These are phyloP conservation scores for Anthostomella pinea DNA, from an alignment of 2,329 filamentous ascomycete species.

Conservation along the genomic window DNA sequence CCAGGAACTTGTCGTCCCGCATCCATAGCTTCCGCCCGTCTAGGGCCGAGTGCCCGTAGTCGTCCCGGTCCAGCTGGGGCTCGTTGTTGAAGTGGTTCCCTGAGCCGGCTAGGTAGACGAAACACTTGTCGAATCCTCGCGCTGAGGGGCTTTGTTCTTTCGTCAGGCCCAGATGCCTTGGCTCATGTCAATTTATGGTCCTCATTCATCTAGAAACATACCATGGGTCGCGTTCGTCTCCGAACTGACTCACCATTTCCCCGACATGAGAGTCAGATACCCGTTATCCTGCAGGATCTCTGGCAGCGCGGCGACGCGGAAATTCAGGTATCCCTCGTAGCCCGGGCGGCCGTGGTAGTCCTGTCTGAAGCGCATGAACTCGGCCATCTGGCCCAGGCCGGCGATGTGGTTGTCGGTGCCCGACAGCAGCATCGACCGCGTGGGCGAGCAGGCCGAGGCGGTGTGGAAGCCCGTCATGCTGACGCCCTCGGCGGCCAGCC, in stretches of 20 bases:
- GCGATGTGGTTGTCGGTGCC: conserved; percentile 57
- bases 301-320: conserved; percentile 1
- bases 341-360: conserved; percentile 22
- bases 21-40: conserved; percentile 1
- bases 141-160: conserved; percentile 34
- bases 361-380: conserved; percentile 36
- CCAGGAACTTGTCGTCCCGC: conserved; percentile 2
- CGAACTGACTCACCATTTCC: conserved; percentile 12
- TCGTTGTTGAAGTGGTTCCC: conserved; percentile 55
- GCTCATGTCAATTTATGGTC: background rate
- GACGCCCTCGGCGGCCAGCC: conserved; percentile 44
- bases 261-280: conserved; percentile 27
- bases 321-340: conserved; percentile 10
- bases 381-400: conserved; percentile 53
- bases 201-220: too few relatives aligned
- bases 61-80: conserved; percentile 31
- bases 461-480: conserved; percentile 58
- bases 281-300: conserved; percentile 24
- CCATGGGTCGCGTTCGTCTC: conserved; percentile 19
- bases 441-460: conserved; percentile 57
- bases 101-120: conserved; percentile 40
- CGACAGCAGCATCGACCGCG: conserved; percentile 57
- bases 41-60: background rate
- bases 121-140: conserved; percentile 41
- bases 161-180: conserved; percentile 33